A percentile compares a stretch with the other conserved stretches of the same genome.
Conservation (phyloP, 2,329 filamentous ascomycete species). For the Nothopassalora personata region DNA sequence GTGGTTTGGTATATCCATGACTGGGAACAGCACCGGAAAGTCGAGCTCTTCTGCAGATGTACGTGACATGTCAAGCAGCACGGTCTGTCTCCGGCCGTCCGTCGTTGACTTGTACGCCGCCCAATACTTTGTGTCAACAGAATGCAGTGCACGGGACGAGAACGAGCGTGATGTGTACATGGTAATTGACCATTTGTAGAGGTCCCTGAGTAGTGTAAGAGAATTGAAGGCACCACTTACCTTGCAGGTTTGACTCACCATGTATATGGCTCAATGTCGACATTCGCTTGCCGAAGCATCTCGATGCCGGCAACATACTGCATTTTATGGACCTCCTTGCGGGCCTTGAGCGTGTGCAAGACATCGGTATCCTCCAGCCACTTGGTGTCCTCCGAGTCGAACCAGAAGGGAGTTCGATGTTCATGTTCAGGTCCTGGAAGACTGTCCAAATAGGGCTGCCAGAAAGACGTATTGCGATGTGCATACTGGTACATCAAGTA, state of each 20-base stretch:
- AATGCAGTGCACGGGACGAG: constrained; percentile 36
- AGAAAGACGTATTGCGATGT: constrained; percentile 31
- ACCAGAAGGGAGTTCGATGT: constrained; percentile 32
- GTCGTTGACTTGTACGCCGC: constrained; percentile 30
- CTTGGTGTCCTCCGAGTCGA: constrained; percentile 27
- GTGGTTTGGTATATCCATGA: constrained; percentile 48
- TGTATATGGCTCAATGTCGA: constrained; percentile 34
- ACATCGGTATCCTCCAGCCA: constrained; percentile 36
- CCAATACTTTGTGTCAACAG: constrained; percentile 34
- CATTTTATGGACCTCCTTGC: constrained; percentile 33
- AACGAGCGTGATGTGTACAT: constrained; percentile 50
- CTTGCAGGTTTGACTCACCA: constrained; percentile 35
- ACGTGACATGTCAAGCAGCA: constrained; percentile 31
- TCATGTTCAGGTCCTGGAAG: constrained; percentile 30
- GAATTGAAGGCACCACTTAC: constrained; percentile 24
- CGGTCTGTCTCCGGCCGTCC: constrained; percentile 28
- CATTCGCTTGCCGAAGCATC: constrained; percentile 27
- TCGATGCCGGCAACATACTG: constrained; percentile 34
- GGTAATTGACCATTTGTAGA: constrained; percentile 48
- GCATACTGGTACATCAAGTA: constrained; percentile 35
- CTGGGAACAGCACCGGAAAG: constrained; percentile 45
- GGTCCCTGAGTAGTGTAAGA: constrained; percentile 36
- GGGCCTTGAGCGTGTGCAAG: constrained; percentile 26
- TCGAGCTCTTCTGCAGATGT: constrained; percentile 32
- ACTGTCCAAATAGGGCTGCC: constrained; percentile 34